Percentiles rank a stretch among this genome's conserved stretches.
Conservation (phyloP, 306 rosid species). For the Fragaria iinumae region DNA sequence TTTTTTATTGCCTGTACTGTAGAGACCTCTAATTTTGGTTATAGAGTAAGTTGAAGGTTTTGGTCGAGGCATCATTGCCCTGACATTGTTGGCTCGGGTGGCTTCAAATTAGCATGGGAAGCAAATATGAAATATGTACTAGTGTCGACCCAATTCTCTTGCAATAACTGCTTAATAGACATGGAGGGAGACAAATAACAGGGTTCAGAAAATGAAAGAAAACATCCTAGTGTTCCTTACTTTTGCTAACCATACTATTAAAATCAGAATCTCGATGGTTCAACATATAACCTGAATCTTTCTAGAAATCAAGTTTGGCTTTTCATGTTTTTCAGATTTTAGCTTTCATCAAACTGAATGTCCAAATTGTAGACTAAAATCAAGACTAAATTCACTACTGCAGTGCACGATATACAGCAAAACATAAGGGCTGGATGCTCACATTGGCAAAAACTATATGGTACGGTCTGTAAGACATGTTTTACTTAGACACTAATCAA, state of each 20-base stretch:
- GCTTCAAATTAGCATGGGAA: no score
- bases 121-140: background rate
- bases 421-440: background rate
- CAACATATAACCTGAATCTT: background rate
- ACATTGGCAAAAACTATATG: background rate
- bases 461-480: background rate
- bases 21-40: background rate
- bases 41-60: background rate
- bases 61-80: background rate
- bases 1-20: no score
- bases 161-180: background rate
- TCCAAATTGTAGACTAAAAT: background rate
- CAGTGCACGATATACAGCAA: background rate
- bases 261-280: background rate
- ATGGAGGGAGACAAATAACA: background rate
- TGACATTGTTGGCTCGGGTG: no score
- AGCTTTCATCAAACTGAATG: background rate
- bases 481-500: background rate
- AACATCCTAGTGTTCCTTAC: background rate
- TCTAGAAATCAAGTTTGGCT: background rate
- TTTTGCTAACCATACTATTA: background rate
- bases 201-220: background rate
- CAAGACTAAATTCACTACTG: background rate
- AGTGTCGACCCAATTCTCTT: background rate
- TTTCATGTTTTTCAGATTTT: background rate